Conservation (phyloP, 73 alveolate genomes). For the Paramecium sexaurelia region DNA sequence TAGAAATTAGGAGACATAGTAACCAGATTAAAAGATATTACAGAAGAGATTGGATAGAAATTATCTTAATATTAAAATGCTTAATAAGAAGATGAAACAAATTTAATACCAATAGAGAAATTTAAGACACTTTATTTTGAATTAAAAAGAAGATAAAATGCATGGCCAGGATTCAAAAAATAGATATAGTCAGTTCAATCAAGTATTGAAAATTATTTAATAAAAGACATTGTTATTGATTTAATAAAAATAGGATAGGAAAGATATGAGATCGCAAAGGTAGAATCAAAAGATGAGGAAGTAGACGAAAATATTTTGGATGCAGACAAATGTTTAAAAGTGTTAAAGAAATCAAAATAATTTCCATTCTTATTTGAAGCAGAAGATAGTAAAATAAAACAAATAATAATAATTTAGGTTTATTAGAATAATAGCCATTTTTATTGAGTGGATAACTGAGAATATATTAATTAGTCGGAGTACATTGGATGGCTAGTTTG, state of each 20-base stretch:
- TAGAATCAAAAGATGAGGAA: slow-evolving; percentile 12
- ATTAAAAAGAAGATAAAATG: neutral
- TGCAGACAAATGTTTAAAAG: slow-evolving; percentile 20
- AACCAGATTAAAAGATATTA: slow-evolving; percentile 8
- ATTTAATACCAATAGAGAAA: neutral
- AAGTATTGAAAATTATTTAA: neutral
- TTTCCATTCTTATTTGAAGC: slow-evolving; percentile 19
- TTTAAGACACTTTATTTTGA: neutral
- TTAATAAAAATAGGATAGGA: neutral
- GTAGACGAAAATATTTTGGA: neutral
- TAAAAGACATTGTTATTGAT: neutral
- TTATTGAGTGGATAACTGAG: slow-evolving; percentile 88
- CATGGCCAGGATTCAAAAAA: slow-evolving; percentile 8
- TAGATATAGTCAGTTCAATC: neutral
- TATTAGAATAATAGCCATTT: slow-evolving; percentile 80
- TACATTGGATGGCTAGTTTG: slow-evolving; percentile 98
- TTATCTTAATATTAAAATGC: slow-evolving; percentile 15
- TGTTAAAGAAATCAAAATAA: neutral
- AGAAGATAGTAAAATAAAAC: slow-evolving; percentile 47
- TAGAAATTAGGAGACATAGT: slow-evolving; percentile 49
- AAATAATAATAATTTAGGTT: neutral
- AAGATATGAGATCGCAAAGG: neutral
- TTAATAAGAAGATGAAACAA: slow-evolving; percentile 27
- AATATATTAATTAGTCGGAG: slow-evolving; percentile 96
- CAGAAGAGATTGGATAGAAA: slow-evolving; percentile 55